Evolutionary conservation across 208 protist genomes (phyloP).

Genomic region (Acanthamoeba healyi): DNA sequence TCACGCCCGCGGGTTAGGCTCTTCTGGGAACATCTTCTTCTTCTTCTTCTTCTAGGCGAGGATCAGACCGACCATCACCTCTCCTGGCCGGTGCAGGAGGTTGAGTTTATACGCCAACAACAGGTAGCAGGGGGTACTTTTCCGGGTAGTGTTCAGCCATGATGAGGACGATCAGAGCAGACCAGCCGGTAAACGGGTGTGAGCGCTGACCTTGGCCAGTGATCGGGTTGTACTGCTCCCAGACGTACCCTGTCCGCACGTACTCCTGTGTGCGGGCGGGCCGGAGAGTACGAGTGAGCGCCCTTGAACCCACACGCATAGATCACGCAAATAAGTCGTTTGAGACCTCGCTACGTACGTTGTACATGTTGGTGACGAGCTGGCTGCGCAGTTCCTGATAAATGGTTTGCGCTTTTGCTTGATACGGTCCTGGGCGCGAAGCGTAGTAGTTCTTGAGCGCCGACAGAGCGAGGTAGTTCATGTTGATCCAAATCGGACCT

Average conservation of each 20-base stretch:
- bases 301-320: too few species aligned
- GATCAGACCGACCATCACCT: too few species aligned
- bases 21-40: too few species aligned
- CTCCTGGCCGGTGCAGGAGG: too few species aligned
- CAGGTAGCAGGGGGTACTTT: slow-evolving; percentile 45
- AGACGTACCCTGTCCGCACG: slow-evolving; percentile 85
- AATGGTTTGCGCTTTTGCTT: slow-evolving; percentile 51
- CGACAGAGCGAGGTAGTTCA: slow-evolving; percentile 91
- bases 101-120: too few species aligned
- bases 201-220: slow-evolving; percentile 87
- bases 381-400: slow-evolving; percentile 85
- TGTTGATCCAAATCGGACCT: slow-evolving; percentile 93
- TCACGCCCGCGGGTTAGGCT: too few species aligned
- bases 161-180: slow-evolving; percentile 88
- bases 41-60: too few species aligned
- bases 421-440: neutral
- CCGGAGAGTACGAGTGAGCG: too few species aligned
- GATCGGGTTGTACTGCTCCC: slow-evolving; percentile 90
- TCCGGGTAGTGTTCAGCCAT: slow-evolving; percentile 75
- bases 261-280: neutral
- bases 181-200: slow-evolving; percentile 92
- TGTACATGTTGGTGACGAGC: slow-evolving; percentile 85
- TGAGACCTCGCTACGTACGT: neutral
- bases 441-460: slow-evolving; percentile 83
- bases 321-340: neutral